These are phyloP conservation scores for Phialophora chinensis DNA, from an alignment of 2,329 filamentous ascomycete species.

Conservation along the genomic window DNA sequence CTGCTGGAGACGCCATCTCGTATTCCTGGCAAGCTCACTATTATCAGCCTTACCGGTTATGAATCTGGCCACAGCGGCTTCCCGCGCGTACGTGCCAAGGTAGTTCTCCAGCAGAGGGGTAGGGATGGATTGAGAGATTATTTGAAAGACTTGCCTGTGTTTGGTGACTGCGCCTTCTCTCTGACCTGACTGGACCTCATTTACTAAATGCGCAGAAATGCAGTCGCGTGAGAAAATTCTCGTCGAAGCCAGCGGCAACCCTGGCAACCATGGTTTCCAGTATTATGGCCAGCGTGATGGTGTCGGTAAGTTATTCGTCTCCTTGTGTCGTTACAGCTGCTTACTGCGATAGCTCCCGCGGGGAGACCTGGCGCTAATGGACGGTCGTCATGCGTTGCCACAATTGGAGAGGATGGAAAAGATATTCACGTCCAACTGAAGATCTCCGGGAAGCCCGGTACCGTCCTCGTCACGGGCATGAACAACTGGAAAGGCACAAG, in stretches of 20 bases:
- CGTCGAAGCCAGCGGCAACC: constrained; percentile 6
- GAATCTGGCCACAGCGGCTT: not conserved
- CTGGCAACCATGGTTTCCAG: constrained; percentile 3
- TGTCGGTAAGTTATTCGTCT: not conserved
- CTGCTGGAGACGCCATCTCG: not conserved
- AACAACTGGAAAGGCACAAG: not conserved
- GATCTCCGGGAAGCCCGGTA: not conserved
- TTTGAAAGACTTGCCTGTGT: not conserved
- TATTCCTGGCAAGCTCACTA: not conserved
- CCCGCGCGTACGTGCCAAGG: not conserved
- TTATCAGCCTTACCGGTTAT: not conserved
- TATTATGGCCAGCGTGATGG: constrained; percentile 13
- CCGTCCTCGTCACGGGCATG: not conserved
- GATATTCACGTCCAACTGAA: constrained; percentile 1
- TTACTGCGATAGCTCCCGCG: constrained; percentile 2
- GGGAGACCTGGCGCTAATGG: constrained; percentile 2
- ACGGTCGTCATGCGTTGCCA: constrained; percentile 8
- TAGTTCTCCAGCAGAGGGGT: not conserved
- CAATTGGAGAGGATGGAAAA: constrained; percentile 8
- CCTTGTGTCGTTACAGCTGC: not conserved
- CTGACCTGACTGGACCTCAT: not conserved
- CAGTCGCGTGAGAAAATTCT: constrained; percentile 36
- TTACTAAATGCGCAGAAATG: not conserved
- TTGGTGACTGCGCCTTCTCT: not conserved
- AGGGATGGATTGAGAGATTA: no score